Percentiles rank a stretch among this genome's conserved stretches.
phyloP scores from a whole-genome alignment of 2,329 filamentous ascomycete species.

The Macrophomina tecta region DNA sequence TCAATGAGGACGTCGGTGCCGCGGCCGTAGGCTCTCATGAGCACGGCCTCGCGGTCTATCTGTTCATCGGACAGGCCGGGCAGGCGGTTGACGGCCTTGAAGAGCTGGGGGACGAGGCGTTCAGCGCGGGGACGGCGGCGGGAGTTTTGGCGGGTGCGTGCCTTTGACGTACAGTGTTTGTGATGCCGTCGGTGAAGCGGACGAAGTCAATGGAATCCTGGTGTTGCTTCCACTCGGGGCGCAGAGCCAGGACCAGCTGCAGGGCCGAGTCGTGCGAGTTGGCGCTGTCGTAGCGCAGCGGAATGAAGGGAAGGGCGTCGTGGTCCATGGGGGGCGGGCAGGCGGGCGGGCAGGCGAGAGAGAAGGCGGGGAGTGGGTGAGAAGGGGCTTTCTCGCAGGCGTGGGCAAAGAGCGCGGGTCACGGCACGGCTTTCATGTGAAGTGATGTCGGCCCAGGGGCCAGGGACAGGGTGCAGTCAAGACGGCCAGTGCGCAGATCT shows the following conservation, averaged over 20 bases:
- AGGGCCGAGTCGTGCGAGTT: conserved; percentile 81
- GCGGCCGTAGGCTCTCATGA: conserved; percentile 92
- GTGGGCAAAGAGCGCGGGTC: conserved; percentile 15
- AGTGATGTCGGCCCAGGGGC: conserved; percentile 26
- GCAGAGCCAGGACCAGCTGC: conserved; percentile 76
- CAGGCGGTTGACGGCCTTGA: conserved; percentile 75
- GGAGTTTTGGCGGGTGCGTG: conserved; percentile 23
- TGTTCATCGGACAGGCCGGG: conserved; percentile 75
- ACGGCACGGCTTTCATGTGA: conserved; percentile 28
- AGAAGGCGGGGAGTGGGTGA: neutral
- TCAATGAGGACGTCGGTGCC: conserved; percentile 96
- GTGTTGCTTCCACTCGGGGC: conserved; percentile 79
- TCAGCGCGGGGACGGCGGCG: conserved; percentile 19
- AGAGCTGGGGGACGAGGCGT: conserved; percentile 53
- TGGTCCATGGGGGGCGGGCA: conserved; percentile 20
- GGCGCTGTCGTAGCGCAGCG: conserved; percentile 77
- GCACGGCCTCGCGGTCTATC: conserved; percentile 81
- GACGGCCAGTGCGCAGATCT: conserved; percentile 9
- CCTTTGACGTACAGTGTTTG: conserved; percentile 74
- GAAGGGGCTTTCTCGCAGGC: neutral
- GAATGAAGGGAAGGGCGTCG: conserved; percentile 61
- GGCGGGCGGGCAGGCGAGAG: neutral
- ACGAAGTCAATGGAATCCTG: conserved; percentile 81
- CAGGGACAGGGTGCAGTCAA: conserved; percentile 5
- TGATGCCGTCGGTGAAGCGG: conserved; percentile 97